These are phyloP conservation scores for Hymenoscyphus occultus DNA, from an alignment of 2,329 filamentous ascomycete genomes.

Conservation along the genomic window DNA sequence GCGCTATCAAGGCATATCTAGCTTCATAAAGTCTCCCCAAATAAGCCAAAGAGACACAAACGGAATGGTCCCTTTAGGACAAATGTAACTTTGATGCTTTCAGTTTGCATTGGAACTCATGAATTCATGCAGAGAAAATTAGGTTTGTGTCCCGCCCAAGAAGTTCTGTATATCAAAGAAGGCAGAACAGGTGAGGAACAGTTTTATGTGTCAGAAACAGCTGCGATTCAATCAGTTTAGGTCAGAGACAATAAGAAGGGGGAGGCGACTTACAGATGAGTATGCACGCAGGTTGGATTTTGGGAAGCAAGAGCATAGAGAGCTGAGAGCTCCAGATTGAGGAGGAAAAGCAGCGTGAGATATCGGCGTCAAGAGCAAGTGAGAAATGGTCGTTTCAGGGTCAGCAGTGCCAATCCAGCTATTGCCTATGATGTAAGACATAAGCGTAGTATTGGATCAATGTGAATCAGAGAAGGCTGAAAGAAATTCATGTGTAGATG, in stretches of 20 bases:
- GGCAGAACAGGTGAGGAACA: background rate
- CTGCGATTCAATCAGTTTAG: background rate
- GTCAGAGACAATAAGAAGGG: background rate
- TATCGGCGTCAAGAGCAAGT: background rate
- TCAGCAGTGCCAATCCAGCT: too few species aligned
- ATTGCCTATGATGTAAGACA: too few species aligned
- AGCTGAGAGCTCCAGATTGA: background rate
- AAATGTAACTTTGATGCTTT: background rate
- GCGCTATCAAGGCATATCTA: constrained; percentile 5
- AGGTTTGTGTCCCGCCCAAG: background rate
- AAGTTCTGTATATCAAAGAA: background rate
- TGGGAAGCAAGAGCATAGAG: background rate
- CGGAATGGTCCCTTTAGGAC: background rate
- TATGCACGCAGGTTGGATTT: background rate
- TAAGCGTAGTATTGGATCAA: too few species aligned
- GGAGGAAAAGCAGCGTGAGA: background rate
- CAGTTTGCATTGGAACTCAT: background rate
- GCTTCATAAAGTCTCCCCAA: background rate
- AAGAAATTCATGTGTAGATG: too few species aligned
- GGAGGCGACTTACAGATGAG: background rate
- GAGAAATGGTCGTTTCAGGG: background rate
- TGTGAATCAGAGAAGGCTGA: too few species aligned
- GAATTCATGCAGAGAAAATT: background rate
- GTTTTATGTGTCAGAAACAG: background rate
- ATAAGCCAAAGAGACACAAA: background rate